Base-by-base conservation (phyloP, 305 asterid species). In the Salvia sclarea region DNA sequence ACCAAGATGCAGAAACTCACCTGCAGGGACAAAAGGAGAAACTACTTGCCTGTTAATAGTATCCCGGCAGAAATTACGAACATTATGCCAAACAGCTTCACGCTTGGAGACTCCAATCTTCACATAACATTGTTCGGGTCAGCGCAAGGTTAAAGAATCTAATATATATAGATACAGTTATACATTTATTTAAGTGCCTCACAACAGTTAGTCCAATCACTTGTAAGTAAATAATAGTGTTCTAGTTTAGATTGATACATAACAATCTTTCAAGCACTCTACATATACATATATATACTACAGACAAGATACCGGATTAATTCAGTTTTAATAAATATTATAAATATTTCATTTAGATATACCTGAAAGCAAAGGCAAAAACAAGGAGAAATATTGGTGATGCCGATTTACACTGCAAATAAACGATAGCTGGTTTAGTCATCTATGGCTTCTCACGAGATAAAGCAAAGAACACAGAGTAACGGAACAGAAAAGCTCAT, bases 311-410 rank as follows among this genome's bases (percentile, higher is more conserved):
- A 48, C 50, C 4, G 48, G 59, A 30, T 28, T 59, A 30, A 35
- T 17, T 11, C 61, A 68, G 64, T 22, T 17, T 53, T 53, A 67
- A 56, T 40, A 38, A 20, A 44, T 35, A 10, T 12, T 55, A 45
- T 35, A 18, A 24, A 59, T 7, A 67, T 49, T 49, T 67, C 43
- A 49, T 55, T 49, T 65, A 45, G 60, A 70, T 61, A 55, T 81
- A 92, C 98, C 98, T 90, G 95, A 92, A 92, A 74, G 95, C 94
- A 81, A 92, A 87, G 76, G 97, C 98, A 59, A 92, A 92, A 40
- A 85, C 72, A 25, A 92, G 98, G 74, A 92, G 96, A 82, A 92
- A 92, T 83, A 92, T 88, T 28, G 98, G 98, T 47, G 97, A 77
- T 14, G 97, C 96, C 18, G 98, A 90, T 90, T 92, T 92, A 80